phyloP scores from a whole-genome alignment of 805 yeast species.

The Tetrapisispora arboricola region DNA sequence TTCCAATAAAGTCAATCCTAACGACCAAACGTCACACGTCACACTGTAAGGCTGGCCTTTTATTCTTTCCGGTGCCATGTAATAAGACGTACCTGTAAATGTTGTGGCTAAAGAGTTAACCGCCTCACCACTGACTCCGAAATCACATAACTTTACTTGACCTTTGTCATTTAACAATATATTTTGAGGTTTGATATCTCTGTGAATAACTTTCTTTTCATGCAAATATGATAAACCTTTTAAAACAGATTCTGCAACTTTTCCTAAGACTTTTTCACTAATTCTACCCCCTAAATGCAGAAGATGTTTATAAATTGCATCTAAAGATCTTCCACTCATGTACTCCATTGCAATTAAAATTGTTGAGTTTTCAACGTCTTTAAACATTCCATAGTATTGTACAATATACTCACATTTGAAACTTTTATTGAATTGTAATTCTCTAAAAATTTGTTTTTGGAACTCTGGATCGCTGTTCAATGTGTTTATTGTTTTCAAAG shows the following conservation, averaged over 20 bases:
- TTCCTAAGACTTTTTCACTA: slow-evolving; percentile 87
- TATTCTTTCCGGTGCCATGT: slow-evolving; percentile 98
- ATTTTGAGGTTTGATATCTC: slow-evolving; percentile 95
- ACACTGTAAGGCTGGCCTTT: slow-evolving; percentile 94
- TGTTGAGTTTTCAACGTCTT: slow-evolving; percentile 63
- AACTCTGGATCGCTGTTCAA: slow-evolving; percentile 60
- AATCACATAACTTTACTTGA: slow-evolving; percentile 86
- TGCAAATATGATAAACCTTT: slow-evolving; percentile 82
- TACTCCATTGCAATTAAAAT: slow-evolving; percentile 95
- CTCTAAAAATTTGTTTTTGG: slow-evolving; percentile 84
- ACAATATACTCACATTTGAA: slow-evolving; percentile 82
- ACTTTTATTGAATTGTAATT: slow-evolving; percentile 74
- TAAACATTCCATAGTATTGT: slow-evolving; percentile 84
- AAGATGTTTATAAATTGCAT: slow-evolving; percentile 78
- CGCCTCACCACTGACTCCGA: slow-evolving; percentile 96
- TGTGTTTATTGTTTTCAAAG: slow-evolving; percentile 50
- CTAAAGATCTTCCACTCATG: slow-evolving; percentile 88
- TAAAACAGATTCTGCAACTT: slow-evolving; percentile 77
- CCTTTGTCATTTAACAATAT: slow-evolving; percentile 69
- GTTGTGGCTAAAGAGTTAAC: slow-evolving; percentile 93
- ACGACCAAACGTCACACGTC: slow-evolving; percentile 93
- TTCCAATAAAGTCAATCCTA: slow-evolving; percentile 84
- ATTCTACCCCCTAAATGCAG: slow-evolving; percentile 69
- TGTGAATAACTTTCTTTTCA: slow-evolving; percentile 77
- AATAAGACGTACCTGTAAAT: slow-evolving; percentile 93